phyloP scores from a whole-genome alignment of 2,329 filamentous ascomycete species.

The Stemphylium beticola region DNA sequence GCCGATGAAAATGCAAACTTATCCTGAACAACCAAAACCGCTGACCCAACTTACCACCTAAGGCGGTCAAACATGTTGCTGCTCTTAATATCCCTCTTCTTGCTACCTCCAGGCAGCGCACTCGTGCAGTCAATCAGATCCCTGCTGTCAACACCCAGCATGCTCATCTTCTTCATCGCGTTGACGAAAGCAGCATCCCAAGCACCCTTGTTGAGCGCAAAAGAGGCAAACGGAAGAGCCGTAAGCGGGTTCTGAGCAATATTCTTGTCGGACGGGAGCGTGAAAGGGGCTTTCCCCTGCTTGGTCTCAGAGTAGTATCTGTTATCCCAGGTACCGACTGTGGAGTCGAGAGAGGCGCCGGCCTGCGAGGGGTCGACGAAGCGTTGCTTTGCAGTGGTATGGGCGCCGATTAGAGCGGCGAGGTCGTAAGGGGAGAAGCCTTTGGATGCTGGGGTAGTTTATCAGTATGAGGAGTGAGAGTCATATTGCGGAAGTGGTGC shows the following conservation, averaged over 20 bases:
- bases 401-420: conserved; percentile 49
- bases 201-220: conserved; percentile 32
- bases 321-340: conserved; percentile 47
- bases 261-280: conserved; percentile 36
- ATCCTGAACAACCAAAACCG: too few species aligned
- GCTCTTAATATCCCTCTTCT: conserved; percentile 41
- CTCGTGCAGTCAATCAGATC: conserved; percentile 42
- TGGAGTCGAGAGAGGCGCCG: conserved; percentile 42
- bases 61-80: conserved; percentile 36
- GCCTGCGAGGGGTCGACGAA: conserved; percentile 29
- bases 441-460: conserved; percentile 31
- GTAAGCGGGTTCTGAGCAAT: conserved; percentile 33
- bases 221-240: conserved; percentile 26
- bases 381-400: conserved; percentile 43
- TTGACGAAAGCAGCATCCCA: conserved; percentile 44
- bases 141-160: conserved; percentile 37
- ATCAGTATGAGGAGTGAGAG: neutral
- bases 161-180: conserved; percentile 47
- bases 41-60: conserved; percentile 16
- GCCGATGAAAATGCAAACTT: too few species aligned
- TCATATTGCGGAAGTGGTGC: neutral
- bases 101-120: conserved; percentile 39
- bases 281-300: conserved; percentile 36
- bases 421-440: conserved; percentile 47
- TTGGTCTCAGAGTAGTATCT: conserved; percentile 46